Evolutionary conservation across 2,329 filamentous ascomycete genomes (phyloP).

Genomic region (Nothomitra cinnamomea): DNA sequence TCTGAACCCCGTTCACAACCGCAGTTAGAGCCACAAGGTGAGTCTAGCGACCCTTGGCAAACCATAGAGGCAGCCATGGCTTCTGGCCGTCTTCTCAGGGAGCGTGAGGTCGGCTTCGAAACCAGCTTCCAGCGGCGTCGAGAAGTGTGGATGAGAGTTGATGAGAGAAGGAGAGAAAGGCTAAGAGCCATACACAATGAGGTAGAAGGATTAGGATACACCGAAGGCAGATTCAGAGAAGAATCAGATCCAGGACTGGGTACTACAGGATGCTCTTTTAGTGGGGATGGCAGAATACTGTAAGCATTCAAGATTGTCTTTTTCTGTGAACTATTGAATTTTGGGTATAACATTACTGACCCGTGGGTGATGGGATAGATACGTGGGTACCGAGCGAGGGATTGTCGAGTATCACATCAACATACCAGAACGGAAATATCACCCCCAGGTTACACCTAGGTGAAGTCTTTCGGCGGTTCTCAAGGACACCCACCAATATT

Average conservation of each 20-base stretch:
- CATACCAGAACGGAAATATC: slow-evolving; percentile 40
- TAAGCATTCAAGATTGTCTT: slow-evolving; percentile 24
- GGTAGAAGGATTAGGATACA: background rate
- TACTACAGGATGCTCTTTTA: slow-evolving; percentile 31
- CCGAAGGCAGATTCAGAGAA: background rate
- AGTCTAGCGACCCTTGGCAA: slow-evolving; percentile 26
- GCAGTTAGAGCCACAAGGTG: slow-evolving; percentile 7
- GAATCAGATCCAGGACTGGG: slow-evolving; percentile 14
- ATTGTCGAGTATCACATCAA: slow-evolving; percentile 61
- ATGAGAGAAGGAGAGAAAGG: background rate
- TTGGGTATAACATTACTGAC: background rate
- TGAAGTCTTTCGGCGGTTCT: background rate
- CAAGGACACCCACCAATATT: too few relatives aligned
- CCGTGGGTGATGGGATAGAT: slow-evolving; percentile 24
- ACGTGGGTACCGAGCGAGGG: slow-evolving; percentile 50
- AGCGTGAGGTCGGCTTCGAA: slow-evolving; percentile 17
- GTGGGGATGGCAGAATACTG: slow-evolving; percentile 27
- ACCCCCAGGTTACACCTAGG: slow-evolving; percentile 28
- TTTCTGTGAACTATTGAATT: background rate
- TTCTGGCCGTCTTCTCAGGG: slow-evolving; percentile 11
- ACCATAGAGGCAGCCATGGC: slow-evolving; percentile 29
- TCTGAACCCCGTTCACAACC: background rate
- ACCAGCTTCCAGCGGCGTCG: slow-evolving; percentile 7
- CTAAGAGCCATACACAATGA: background rate
- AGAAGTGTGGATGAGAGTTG: background rate